Base-by-base conservation (phyloP, 2,329 filamentous ascomycete genomes). In the Colletotrichum orbiculare region DNA sequence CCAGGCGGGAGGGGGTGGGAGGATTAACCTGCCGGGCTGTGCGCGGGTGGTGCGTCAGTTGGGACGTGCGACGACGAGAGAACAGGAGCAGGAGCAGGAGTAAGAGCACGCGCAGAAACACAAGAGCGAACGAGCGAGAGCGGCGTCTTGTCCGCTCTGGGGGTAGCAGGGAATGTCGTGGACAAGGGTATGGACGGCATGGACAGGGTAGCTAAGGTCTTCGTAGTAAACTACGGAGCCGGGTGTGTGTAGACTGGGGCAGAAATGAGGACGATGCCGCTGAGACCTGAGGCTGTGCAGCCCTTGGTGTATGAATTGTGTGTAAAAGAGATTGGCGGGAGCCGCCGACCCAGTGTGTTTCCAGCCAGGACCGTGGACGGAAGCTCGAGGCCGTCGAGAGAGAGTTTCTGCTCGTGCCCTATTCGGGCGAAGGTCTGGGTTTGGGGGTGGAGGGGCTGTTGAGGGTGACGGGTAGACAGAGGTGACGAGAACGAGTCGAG, bases 221-320 rank as follows among this genome's bases (percentile, higher is more conserved):
- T 25, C 25, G 25, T 5, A 25, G 25, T 25, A 25, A 4, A 25
- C 25, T 25, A 25, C 25, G 25, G 25, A 25, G 25, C 25, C 25
- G 1, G 25, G 25, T 25, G 25, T 25, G 25, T 25, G 25, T 56
- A 52, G 62, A 61, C 62, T 61, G 55, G 62, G 57, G 50, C 41
- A 65, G 62, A 61, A 56, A 65, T 65, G 62, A 67, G 54, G 67
- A 64, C 60, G 57, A 63, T 47, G 56, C 45, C 39, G 46, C 62
- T 52, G 61, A 64, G 61, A 64, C 61, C 57, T 55, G 50, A 65
- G 62, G 62, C 62, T 65, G 62, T 65, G 62, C 62, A 65, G 57
- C 50, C 57, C 62, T 61, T 62, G 57, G 49, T 61, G 57, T 65
- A 56, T 65, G 62, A 38, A 47, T 25, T 54, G 58, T 65, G 62